These are phyloP conservation scores for Amniculicola lignicola DNA, from an alignment of 495 filamentous ascomycete species.

Conservation along the genomic window DNA sequence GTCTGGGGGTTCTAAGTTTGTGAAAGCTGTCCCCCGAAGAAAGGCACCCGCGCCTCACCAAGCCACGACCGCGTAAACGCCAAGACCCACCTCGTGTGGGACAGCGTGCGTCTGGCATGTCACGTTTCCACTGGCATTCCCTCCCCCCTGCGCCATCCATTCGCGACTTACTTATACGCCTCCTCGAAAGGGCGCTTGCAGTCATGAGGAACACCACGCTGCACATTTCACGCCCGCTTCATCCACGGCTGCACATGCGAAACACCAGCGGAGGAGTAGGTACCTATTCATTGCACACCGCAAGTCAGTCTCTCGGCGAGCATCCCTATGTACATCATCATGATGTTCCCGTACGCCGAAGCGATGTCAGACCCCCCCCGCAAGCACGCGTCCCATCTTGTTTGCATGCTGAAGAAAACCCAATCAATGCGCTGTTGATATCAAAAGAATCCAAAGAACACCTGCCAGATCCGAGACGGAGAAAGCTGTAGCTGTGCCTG, in stretches of 20 bases:
- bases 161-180: too few species aligned
- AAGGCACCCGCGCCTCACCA: background rate
- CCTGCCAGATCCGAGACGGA: slow-evolving; percentile 10
- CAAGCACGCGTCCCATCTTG: background rate
- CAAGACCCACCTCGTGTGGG: too few species aligned
- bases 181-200: too few species aligned
- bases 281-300: background rate
- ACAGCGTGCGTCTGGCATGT: too few species aligned
- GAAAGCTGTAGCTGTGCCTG: slow-evolving; percentile 7
- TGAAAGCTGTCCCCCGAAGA: slow-evolving; percentile 23
- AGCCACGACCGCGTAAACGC: background rate
- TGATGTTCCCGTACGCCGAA: slow-evolving; percentile 24
- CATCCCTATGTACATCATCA: slow-evolving; percentile 23
- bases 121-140: too few species aligned
- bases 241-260: too few species aligned
- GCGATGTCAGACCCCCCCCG: slow-evolving; percentile 7
- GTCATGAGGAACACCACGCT: too few species aligned
- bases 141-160: too few species aligned
- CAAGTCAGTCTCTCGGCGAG: background rate
- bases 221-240: too few species aligned
- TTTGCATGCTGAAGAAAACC: slow-evolving; percentile 27
- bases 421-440: slow-evolving; percentile 31
- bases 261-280: too few species aligned
- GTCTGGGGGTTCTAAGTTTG: background rate
- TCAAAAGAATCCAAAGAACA: slow-evolving; percentile 27